Percentiles rank a stretch among this genome's conserved stretches.
phyloP scores from a whole-genome alignment of 2,329 filamentous ascomycete species.

The Aspergillus brunneoviolaceus region DNA sequence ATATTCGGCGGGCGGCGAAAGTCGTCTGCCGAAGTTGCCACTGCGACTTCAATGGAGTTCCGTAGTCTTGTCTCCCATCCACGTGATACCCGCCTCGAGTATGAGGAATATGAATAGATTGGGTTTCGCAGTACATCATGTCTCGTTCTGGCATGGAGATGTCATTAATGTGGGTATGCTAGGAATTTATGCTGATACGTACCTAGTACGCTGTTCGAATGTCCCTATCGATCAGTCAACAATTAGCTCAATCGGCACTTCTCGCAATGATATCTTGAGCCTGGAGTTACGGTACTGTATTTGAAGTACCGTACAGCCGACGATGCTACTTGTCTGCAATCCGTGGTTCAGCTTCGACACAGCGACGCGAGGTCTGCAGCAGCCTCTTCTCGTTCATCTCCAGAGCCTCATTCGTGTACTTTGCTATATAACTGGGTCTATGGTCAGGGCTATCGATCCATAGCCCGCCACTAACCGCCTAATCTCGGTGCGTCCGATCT shows the following conservation, averaged over 20 bases:
- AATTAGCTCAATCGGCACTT: no score
- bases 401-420: not conserved
- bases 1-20: constrained; percentile 33
- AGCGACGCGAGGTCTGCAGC: not conserved
- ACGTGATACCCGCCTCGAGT: constrained; percentile 18
- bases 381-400: not conserved
- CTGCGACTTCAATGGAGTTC: constrained; percentile 16
- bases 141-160: not conserved
- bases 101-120: not conserved
- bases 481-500: not conserved
- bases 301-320: constrained; percentile 1
- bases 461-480: not conserved
- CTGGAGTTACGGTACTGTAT: not conserved
- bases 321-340: not conserved
- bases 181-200: not conserved
- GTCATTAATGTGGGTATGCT: not conserved
- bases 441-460: not conserved
- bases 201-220: not conserved
- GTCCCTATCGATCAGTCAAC: no score
- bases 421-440: not conserved
- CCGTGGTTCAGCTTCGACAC: constrained; percentile 10
- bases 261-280: not conserved
- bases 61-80: constrained; percentile 17
- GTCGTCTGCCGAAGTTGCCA: constrained; percentile 28
- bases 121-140: not conserved